Conservation (phyloP, 306 rosid genomes). For the Leucaena leucocephala region DNA sequence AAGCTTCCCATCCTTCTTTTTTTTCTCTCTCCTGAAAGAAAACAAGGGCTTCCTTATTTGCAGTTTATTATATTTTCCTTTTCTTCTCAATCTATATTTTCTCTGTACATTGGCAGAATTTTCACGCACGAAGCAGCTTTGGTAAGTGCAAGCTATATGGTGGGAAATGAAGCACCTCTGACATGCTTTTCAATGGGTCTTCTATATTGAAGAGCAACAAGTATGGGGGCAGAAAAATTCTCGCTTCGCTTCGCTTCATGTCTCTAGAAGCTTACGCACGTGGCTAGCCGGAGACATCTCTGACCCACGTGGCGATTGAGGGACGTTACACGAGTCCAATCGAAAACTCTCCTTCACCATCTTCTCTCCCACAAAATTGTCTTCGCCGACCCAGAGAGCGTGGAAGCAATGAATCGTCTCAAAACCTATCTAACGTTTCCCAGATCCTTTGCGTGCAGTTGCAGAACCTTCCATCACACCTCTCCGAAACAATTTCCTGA, state of each 20-base stretch:
- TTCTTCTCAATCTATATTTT: too few relatives aligned
- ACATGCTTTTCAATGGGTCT: background rate
- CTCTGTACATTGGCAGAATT: too few relatives aligned
- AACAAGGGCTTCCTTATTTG: background rate
- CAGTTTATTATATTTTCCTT: too few relatives aligned
- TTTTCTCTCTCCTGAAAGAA: too few relatives aligned
- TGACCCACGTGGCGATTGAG: constrained; percentile 43
- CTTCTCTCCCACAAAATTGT: constrained; percentile 9
- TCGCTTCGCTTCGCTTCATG: background rate
- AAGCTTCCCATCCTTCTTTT: background rate
- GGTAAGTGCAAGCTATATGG: background rate
- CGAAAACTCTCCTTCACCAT: constrained; percentile 17
- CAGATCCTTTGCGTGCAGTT: constrained; percentile 34
- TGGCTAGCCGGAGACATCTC: constrained; percentile 28
- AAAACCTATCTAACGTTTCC: constrained; percentile 33
- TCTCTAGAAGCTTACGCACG: constrained; percentile 13
- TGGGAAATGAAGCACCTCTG: background rate
- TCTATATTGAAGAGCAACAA: background rate
- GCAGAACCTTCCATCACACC: constrained; percentile 45
- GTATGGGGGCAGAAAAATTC: background rate
- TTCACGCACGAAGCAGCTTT: background rate
- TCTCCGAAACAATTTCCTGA: constrained; percentile 30
- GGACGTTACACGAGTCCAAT: constrained; percentile 28
- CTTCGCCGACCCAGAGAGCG: background rate
- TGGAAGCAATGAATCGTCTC: constrained; percentile 50